phyloP scores from a whole-genome alignment of 768 basidiomycete genomes.

The Serendipita sp. region DNA sequence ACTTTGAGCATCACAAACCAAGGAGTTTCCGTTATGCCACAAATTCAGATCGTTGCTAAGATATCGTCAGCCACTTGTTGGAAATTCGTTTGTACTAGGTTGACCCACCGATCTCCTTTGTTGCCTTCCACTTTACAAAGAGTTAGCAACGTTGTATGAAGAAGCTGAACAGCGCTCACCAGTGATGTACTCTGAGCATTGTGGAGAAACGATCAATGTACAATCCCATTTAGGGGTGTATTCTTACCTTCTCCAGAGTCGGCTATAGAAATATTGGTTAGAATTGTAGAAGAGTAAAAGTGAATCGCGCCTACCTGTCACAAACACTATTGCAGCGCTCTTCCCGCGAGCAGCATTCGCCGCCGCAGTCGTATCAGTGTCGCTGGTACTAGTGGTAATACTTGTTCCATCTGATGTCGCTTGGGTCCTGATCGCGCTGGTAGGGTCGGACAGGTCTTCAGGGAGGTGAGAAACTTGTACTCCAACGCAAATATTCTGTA shows the following conservation, averaged over 20 bases:
- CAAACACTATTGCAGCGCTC: slow-evolving; percentile 30
- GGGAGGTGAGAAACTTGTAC: slow-evolving; percentile 23
- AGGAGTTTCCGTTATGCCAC: slow-evolving; percentile 35
- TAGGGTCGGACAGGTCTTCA: slow-evolving; percentile 27
- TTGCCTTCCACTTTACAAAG: slow-evolving; percentile 38
- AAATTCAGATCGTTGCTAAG: slow-evolving; percentile 29
- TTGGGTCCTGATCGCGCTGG: slow-evolving; percentile 28
- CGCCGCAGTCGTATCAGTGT: slow-evolving; percentile 33
- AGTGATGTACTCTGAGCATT: not conserved
- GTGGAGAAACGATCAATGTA: not conserved
- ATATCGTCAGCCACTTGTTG: not conserved
- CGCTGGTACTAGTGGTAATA: slow-evolving; percentile 31
- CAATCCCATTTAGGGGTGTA: not conserved
- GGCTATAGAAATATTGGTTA: not conserved
- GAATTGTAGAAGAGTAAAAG: not conserved
- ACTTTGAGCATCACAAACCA: not conserved
- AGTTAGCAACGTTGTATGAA: not conserved
- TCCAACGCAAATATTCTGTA: not conserved
- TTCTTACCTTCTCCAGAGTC: not conserved
- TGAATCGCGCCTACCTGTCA: slow-evolving; percentile 21
- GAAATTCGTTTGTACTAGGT: not conserved
- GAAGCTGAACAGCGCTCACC: not conserved
- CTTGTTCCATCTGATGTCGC: slow-evolving; percentile 25
- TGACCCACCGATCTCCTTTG: slow-evolving; percentile 26
- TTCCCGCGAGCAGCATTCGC: slow-evolving; percentile 28